These are phyloP conservation scores for Cymbopogon citratus DNA, from an alignment of 176 grass and related monocot species.

Conservation along the genomic window DNA sequence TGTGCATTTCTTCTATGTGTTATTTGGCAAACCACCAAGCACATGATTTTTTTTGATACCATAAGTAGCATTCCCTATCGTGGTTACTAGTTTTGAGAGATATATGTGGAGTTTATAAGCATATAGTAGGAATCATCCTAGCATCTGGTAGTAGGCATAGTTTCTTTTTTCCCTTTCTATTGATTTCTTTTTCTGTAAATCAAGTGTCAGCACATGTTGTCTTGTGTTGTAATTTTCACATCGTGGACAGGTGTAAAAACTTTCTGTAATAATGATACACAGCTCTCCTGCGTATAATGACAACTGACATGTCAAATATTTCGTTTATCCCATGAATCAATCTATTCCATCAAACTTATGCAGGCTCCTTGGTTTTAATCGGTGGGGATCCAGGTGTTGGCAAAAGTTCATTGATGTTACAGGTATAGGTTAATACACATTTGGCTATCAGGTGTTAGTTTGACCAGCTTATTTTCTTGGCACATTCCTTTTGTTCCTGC, in stretches of 20 bases:
- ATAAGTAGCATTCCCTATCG: neutral
- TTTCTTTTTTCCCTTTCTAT: neutral
- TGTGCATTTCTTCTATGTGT: conserved; percentile 5
- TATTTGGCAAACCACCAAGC: neutral
- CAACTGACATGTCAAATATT: neutral
- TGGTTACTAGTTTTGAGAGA: neutral
- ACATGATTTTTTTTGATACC: neutral
- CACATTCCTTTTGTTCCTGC: conserved; percentile 3
- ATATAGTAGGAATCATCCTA: neutral
- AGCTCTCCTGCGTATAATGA: neutral
- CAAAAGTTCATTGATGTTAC: conserved; percentile 93
- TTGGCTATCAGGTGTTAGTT: conserved; percentile 17
- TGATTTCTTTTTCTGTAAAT: neutral
- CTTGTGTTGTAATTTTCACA: neutral
- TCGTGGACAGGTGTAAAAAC: neutral
- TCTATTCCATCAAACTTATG: conserved; percentile 28
- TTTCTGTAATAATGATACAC: neutral
- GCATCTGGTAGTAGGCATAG: neutral
- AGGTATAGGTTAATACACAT: conserved; percentile 44
- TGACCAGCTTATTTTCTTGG: neutral
- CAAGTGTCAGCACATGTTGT: neutral
- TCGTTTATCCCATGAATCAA: conserved; percentile 9
- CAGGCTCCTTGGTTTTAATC: conserved; percentile 91
- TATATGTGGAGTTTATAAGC: neutral
- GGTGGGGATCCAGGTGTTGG: conserved; percentile 97